phyloP scores from a whole-genome alignment of 768 basidiomycete genomes.

The Lentinula lateritia region DNA sequence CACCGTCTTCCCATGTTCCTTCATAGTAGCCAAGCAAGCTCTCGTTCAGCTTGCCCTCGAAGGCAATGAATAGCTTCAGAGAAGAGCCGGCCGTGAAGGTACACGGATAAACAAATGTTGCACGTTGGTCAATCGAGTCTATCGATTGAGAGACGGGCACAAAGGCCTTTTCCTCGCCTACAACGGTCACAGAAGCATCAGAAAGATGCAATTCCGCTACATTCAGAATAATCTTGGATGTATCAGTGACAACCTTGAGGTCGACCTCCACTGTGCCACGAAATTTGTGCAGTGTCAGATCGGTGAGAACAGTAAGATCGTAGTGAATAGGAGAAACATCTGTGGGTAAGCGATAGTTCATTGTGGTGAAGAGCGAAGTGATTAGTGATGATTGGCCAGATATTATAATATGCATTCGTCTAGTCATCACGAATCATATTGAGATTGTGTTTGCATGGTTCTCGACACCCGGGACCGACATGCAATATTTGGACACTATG shows the following conservation, averaged over 20 bases:
- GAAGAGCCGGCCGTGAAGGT: slow-evolving; percentile 66
- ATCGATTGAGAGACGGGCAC: not conserved
- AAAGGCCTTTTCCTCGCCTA: not conserved
- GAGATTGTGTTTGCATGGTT: no score
- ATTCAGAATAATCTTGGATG: slow-evolving; percentile 62
- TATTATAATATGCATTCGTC: no score
- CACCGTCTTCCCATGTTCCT: slow-evolving; percentile 53
- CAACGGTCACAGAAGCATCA: slow-evolving; percentile 33
- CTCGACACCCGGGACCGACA: no score
- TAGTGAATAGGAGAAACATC: slow-evolving; percentile 72
- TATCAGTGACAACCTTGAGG: slow-evolving; percentile 57
- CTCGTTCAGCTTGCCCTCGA: slow-evolving; percentile 60
- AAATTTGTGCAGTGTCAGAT: slow-evolving; percentile 73
- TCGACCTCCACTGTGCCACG: slow-evolving; percentile 75
- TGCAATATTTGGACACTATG: no score
- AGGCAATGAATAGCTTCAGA: slow-evolving; percentile 64
- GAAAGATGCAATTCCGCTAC: slow-evolving; percentile 53
- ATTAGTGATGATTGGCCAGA: no score
- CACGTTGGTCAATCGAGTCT: not conserved
- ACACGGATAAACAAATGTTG: slow-evolving; percentile 21
- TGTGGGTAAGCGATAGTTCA: slow-evolving; percentile 54
- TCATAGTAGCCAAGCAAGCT: slow-evolving; percentile 84
- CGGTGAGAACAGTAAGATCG: slow-evolving; percentile 73
- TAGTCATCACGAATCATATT: no score
- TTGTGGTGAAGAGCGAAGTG: not conserved